Conservation (phyloP, 2,329 filamentous ascomycete species). For the Fusarium nisikadoi region DNA sequence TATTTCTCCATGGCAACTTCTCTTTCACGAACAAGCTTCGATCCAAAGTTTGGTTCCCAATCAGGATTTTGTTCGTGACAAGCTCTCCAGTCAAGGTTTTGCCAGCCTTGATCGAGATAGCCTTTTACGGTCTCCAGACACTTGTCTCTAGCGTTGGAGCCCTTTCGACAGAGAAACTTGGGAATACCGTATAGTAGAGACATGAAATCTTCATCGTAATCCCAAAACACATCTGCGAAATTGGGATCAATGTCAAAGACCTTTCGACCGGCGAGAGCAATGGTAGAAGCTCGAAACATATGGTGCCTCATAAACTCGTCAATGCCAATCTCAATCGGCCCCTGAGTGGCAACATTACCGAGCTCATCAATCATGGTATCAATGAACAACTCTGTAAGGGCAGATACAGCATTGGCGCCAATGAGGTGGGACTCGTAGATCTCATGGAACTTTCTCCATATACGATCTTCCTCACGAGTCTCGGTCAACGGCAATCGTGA, state of each 20-base stretch:
- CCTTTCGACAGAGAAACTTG: slow-evolving; percentile 34
- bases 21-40: slow-evolving; percentile 39
- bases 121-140: slow-evolving; percentile 28
- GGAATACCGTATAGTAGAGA: slow-evolving; percentile 36
- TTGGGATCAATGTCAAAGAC: slow-evolving; percentile 29
- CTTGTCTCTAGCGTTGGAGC: slow-evolving; percentile 35
- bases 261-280: slow-evolving; percentile 28
- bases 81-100: slow-evolving; percentile 21
- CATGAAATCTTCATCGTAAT: slow-evolving; percentile 41
- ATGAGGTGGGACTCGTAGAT: slow-evolving; percentile 35
- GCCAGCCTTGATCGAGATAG: slow-evolving; percentile 30
- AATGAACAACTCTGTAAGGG: slow-evolving; percentile 31
- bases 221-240: slow-evolving; percentile 37
- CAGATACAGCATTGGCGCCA: slow-evolving; percentile 28
- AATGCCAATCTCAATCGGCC: slow-evolving; percentile 23
- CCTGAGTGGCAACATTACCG: background rate
- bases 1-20: slow-evolving; percentile 39
- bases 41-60: slow-evolving; percentile 40
- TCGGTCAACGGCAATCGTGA: slow-evolving; percentile 27
- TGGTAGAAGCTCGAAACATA: slow-evolving; percentile 40
- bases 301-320: slow-evolving; percentile 38
- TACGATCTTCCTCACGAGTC: slow-evolving; percentile 30
- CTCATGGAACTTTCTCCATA: slow-evolving; percentile 40
- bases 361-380: slow-evolving; percentile 28
- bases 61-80: slow-evolving; percentile 13